Percentiles rank a stretch among this genome's conserved stretches.
These are phyloP conservation scores for Alternaria sp. DNA, from an alignment of 2,329 filamentous ascomycete species.

Conservation along the genomic window DNA sequence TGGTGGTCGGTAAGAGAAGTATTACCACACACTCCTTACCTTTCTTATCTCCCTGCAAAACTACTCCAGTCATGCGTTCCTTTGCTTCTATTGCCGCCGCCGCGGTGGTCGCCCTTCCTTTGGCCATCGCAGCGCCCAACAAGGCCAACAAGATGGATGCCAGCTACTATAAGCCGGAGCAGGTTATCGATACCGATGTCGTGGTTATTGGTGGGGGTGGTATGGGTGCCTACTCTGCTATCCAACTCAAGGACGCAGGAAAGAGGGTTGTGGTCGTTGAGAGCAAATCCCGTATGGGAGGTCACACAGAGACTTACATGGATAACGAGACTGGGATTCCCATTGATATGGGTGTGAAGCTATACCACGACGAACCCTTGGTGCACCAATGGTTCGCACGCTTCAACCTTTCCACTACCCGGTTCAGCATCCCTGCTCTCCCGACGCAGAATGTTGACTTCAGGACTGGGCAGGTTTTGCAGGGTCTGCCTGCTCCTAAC, in stretches of 20 bases:
- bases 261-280: slow-evolving; percentile 54
- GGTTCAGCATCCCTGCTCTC: background rate
- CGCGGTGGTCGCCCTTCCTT: slow-evolving; percentile 9
- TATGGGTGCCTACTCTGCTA: slow-evolving; percentile 53
- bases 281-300: slow-evolving; percentile 53
- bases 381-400: slow-evolving; percentile 36
- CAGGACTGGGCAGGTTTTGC: slow-evolving; percentile 28
- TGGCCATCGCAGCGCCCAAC: slow-evolving; percentile 3
- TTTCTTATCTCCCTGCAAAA: background rate
- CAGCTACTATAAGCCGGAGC: background rate
- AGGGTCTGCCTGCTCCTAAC: slow-evolving; percentile 14
- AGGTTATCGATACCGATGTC: slow-evolving; percentile 34
- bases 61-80: background rate
- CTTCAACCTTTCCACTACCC: slow-evolving; percentile 17
- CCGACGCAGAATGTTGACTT: slow-evolving; percentile 42
- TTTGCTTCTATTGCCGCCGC: slow-evolving; percentile 5
- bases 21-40: background rate
- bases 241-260: slow-evolving; percentile 51
- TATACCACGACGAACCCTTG: slow-evolving; percentile 52
- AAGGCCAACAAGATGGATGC: slow-evolving; percentile 6
- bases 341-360: slow-evolving; percentile 50
- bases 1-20: background rate
- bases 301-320: slow-evolving; percentile 60
- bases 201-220: slow-evolving; percentile 55
- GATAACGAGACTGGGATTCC: slow-evolving; percentile 44